Evolutionary conservation across 1,284 basidiomycete genomes (phyloP), one percentile per base, ranked within the genome.

Genomic region (Moesziomyces sp.): DNA sequence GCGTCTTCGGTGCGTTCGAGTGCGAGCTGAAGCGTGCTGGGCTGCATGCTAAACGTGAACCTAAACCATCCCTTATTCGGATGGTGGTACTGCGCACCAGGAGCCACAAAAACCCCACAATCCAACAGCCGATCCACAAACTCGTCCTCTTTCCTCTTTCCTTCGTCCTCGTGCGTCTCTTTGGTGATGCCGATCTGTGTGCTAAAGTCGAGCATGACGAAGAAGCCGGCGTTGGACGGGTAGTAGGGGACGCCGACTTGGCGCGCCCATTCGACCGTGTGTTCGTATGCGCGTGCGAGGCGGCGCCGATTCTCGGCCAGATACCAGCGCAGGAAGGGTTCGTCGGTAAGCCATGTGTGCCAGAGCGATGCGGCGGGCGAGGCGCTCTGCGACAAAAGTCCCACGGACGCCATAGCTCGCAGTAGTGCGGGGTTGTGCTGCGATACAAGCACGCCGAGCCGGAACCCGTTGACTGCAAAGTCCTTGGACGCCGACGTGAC

Each of bases 391-490:
- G 51, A 54, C 24, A 79, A 46, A 21, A 76, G 19, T 0, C 70
- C 70, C 0, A 72, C 24, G 0, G 40, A n/a, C 1, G 52, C 14
- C 72, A 77, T 75, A 21, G 77, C 74, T 8, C 60, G 38, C 1
- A 61, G 58, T 14, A 78, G 48, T 3, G 60, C 74, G 7, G 46
- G 23, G 38, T 81, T 81, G 54, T 73, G 58, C 49, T 81, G 79
- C 35, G 68, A 70, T 3, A 79, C 52, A 4, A 76, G 42, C 1
- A 77, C 72, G 24, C 79, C 79, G 5, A 78, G 47, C 0, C 79
- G 67, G 61, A 81, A 79, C 4, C 79, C 79, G 51, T 81, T 81
- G 40, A 78, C 52, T 5, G 65, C 71, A 46, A 79, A 81, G 45
- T 81, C 79, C 40, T 81, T 81, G 16, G 60, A 66, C 0, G 76